phyloP scores from a whole-genome alignment of 371 early-diverging fungal species.

The Mortierella sp. region DNA sequence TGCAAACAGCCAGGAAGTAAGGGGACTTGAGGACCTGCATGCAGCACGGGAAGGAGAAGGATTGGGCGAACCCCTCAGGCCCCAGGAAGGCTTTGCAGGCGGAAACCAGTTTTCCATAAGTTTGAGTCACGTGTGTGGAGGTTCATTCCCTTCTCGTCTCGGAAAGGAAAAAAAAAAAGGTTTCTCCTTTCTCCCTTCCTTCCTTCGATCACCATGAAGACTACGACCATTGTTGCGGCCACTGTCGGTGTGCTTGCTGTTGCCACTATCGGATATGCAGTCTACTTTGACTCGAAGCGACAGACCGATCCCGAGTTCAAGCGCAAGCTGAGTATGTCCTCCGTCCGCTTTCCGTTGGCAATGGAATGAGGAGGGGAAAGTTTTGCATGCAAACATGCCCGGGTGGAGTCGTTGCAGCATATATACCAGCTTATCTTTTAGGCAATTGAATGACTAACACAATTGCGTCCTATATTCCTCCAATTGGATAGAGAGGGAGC shows the following conservation, averaged over 20 bases:
- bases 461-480: background rate
- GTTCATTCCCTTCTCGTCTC: background rate
- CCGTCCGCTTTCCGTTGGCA: too few relatives aligned
- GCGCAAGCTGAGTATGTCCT: constrained; percentile 72
- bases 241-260: constrained; percentile 66
- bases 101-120: too few relatives aligned
- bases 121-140: background rate
- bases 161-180: background rate
- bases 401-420: too few relatives aligned
- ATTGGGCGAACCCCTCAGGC: too few relatives aligned
- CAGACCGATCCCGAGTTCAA: constrained; percentile 84
- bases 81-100: too few relatives aligned
- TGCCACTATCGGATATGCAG: constrained; percentile 74
- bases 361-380: background rate
- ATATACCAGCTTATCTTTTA: too few relatives aligned
- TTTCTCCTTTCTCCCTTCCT: constrained; percentile 17
- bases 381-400: too few relatives aligned
- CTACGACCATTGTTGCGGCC: constrained; percentile 56
- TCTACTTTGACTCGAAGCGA: constrained; percentile 89
- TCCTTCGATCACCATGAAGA: constrained; percentile 46
- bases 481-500: constrained; percentile 58
- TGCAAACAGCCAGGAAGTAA: too few relatives aligned
- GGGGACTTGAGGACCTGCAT: too few relatives aligned
- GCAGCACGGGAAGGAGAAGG: too few relatives aligned
- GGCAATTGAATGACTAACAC: too few relatives aligned